A percentile compares a stretch with the other conserved stretches of the same genome.
Conservation (phyloP, 345 rosid species). For the Erucastrum elatum region DNA sequence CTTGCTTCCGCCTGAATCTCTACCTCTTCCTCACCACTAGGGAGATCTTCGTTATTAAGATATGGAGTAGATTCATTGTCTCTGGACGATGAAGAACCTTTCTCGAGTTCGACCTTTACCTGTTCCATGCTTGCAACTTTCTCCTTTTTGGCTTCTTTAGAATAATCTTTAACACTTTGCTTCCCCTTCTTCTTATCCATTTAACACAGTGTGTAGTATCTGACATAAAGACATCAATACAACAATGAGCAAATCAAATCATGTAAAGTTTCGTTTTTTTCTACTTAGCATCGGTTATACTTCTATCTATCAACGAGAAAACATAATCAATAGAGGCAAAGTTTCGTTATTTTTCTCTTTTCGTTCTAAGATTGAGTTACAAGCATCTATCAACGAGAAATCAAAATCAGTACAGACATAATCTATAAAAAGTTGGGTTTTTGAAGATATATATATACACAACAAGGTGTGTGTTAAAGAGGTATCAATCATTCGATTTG, state of each 20-base stretch:
- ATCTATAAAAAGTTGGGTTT: neutral
- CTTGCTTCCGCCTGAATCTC: neutral
- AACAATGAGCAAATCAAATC: neutral
- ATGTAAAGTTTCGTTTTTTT: neutral
- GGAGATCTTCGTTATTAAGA: slow-evolving; percentile 57
- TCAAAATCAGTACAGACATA: neutral
- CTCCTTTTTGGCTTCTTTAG: slow-evolving; percentile 61
- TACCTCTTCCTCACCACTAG: slow-evolving; percentile 48
- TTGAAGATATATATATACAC: neutral
- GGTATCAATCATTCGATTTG: neutral
- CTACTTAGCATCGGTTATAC: neutral
- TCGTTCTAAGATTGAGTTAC: neutral
- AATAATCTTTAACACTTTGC: slow-evolving; percentile 49
- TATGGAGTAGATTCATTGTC: neutral
- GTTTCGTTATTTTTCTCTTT: neutral
- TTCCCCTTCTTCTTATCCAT: slow-evolving; percentile 85
- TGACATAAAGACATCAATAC: too few relatives aligned
- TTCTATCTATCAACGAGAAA: neutral
- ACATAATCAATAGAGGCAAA: neutral
- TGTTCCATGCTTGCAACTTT: slow-evolving; percentile 31
- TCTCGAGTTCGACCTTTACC: slow-evolving; percentile 47
- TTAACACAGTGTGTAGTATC: neutral
- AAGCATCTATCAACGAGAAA: neutral
- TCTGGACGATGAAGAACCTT: slow-evolving; percentile 65
- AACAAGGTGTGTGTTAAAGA: neutral